A percentile compares a stretch with the other conserved stretches of the same genome.
Evolutionary conservation across 306 rosid genomes (phyloP).

Genomic region (Gastrolobium villosum): DNA sequence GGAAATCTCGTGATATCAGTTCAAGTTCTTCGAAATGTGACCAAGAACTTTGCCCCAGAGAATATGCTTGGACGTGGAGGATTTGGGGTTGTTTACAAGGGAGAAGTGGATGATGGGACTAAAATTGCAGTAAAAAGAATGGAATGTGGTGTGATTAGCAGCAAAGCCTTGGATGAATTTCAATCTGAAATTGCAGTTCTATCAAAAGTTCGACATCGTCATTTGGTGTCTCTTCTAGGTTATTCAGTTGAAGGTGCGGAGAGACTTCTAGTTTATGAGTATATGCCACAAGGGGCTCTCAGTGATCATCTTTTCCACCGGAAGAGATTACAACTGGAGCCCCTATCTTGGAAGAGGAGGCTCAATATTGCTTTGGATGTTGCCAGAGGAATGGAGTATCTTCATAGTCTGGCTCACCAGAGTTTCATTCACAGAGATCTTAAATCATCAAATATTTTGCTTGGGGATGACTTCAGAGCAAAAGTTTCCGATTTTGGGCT

Average conservation of each 20-base stretch:
- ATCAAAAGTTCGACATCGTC: slow-evolving; percentile 90
- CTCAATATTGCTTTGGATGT: slow-evolving; percentile 89
- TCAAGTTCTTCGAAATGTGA: slow-evolving; percentile 77
- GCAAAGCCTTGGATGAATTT: slow-evolving; percentile 82
- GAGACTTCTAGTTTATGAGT: slow-evolving; percentile 81
- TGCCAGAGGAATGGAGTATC: slow-evolving; percentile 88
- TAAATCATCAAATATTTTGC: slow-evolving; percentile 84
- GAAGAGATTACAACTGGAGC: slow-evolving; percentile 72
- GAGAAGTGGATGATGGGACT: slow-evolving; percentile 88
- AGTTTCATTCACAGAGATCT: slow-evolving; percentile 92
- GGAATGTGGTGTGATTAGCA: slow-evolving; percentile 75
- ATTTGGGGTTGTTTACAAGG: slow-evolving; percentile 83
- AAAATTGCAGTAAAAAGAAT: slow-evolving; percentile 86
- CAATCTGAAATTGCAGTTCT: slow-evolving; percentile 89
- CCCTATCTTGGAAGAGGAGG: slow-evolving; percentile 89
- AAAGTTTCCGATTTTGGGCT: slow-evolving; percentile 88
- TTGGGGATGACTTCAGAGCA: slow-evolving; percentile 82
- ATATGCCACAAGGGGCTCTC: slow-evolving; percentile 92
- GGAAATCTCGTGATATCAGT: slow-evolving; percentile 84
- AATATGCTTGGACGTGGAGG: slow-evolving; percentile 94
- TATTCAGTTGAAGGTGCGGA: slow-evolving; percentile 77
- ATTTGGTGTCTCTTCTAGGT: slow-evolving; percentile 86
- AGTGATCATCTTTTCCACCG: slow-evolving; percentile 88
- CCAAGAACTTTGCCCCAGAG: slow-evolving; percentile 77
- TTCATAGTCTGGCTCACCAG: slow-evolving; percentile 76